Base-by-base conservation (phyloP, 192 early-diverging fungal species). In the Coemansia sp. region DNA sequence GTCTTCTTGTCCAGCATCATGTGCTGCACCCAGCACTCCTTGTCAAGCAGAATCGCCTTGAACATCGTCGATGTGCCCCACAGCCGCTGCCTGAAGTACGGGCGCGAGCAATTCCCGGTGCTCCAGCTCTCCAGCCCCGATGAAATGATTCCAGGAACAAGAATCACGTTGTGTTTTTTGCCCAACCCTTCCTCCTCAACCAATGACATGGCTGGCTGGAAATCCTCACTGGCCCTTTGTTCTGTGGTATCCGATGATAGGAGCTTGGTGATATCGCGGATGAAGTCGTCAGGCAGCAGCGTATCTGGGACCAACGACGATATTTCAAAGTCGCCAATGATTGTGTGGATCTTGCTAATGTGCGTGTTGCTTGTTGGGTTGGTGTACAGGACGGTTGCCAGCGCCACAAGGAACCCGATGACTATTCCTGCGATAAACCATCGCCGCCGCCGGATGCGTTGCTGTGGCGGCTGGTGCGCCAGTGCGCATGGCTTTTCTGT, bases 121-220 rank as follows among this genome's bases (percentile, higher is more conserved):
- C 89, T 90, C 94, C 94, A 96, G 61, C 90, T 93, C 75, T 95
- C 94, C 23, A 96, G 79, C 1, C 91, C 93, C 8, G 93, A 90
- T 0, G 91, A 92, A 10, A 93, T 90, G 64, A 95, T 93, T 12
- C 94, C 94, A 0, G 94, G 94, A 13, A 96, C 89, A 58, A 96
- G 66, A 0, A 93, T 85, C 0, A 96, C 91, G 49, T 88, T 88
- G 59, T 79, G 83, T 33, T 37, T 63, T 49, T 70, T 73, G 6
- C 29, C 46, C 43, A 82, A 49, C 37, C 43, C 59, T 30, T 84
- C 82, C 42, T 78, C 64, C 0, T 9, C 39, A 5, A 59, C 78
- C 46, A 84, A 25, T 7, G 67, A 40, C 64, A 68, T 42, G 9
- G 74, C 82, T 13, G 82, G 82, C 61, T 79, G 65, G 33, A 73